Percentiles rank a stretch among this genome's conserved stretches.
Conservation (phyloP, 1,284 basidiomycete species). For the Apiotrichum veenhuisii region DNA sequence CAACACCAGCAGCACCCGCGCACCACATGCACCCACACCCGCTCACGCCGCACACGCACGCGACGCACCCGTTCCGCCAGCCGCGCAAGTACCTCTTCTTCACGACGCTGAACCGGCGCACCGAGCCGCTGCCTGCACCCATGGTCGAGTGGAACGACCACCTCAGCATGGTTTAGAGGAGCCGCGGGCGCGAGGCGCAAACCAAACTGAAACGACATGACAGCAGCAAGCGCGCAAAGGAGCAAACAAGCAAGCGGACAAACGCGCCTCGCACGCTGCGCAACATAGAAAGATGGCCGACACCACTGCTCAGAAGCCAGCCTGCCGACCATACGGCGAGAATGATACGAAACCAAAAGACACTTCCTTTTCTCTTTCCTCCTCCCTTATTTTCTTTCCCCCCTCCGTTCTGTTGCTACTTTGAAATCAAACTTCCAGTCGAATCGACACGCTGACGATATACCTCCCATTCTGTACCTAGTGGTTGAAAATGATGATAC, state of each 20-base stretch:
- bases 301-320: background rate
- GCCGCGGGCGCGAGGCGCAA: too few relatives aligned
- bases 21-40: constrained; percentile 6
- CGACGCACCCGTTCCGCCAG: constrained; percentile 2
- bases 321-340: constrained; percentile 1
- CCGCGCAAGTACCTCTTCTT: constrained; percentile 1
- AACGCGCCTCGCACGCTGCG: too few relatives aligned
- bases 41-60: background rate
- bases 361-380: background rate
- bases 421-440: too few relatives aligned
- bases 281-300: background rate
- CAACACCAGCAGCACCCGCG: background rate
- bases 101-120: background rate
- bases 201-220: too few relatives aligned
- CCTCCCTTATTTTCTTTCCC: background rate
- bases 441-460: background rate
- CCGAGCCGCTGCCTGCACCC: constrained; percentile 7
- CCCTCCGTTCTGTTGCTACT: background rate
- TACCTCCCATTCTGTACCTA: background rate
- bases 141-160: constrained; percentile 24
- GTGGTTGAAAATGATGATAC: constrained; percentile 1
- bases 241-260: too few relatives aligned
- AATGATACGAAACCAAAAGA: background rate
- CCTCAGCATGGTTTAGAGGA: constrained; percentile 23
- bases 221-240: too few relatives aligned